phyloP scores from a whole-genome alignment of 1,284 basidiomycete species.

The Ustilago trichophora region DNA sequence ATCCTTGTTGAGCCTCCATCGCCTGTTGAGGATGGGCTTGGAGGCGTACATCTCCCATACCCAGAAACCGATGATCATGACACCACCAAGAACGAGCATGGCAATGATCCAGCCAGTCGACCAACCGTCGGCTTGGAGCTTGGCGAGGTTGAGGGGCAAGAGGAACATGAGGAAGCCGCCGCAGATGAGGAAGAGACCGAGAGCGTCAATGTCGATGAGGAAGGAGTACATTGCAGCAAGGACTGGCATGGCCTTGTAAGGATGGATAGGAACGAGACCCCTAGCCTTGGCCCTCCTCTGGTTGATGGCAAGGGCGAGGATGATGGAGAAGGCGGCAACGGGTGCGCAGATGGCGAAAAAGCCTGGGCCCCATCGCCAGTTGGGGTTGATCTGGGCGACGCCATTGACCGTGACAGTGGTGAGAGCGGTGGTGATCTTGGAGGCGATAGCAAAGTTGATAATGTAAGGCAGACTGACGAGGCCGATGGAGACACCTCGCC shows the following conservation, averaged over 20 bases:
- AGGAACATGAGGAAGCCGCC: conserved; percentile 62
- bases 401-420: neutral
- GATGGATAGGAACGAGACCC: conserved; percentile 52
- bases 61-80: conserved; percentile 48
- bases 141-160: conserved; percentile 54
- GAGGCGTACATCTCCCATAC: conserved; percentile 57
- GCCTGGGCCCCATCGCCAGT: conserved; percentile 64
- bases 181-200: conserved; percentile 60
- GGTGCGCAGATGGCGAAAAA: conserved; percentile 64
- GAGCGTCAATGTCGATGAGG: conserved; percentile 55
- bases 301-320: conserved; percentile 52
- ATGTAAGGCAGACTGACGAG: conserved; percentile 60
- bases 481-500: conserved; percentile 59
- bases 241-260: conserved; percentile 50
- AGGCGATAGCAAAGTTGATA: conserved; percentile 59
- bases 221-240: conserved; percentile 17
- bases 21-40: conserved; percentile 55
- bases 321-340: conserved; percentile 56
- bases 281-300: conserved; percentile 52
- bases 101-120: conserved; percentile 59
- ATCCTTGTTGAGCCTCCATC: conserved; percentile 62
- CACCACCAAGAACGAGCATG: conserved; percentile 59
- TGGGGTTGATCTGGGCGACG: neutral
- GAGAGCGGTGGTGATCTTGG: conserved; percentile 17
- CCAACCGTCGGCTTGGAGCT: conserved; percentile 49